Evolutionary conservation across 192 early-diverging fungal genomes (phyloP).

Genomic region (Linderina pennispora): DNA sequence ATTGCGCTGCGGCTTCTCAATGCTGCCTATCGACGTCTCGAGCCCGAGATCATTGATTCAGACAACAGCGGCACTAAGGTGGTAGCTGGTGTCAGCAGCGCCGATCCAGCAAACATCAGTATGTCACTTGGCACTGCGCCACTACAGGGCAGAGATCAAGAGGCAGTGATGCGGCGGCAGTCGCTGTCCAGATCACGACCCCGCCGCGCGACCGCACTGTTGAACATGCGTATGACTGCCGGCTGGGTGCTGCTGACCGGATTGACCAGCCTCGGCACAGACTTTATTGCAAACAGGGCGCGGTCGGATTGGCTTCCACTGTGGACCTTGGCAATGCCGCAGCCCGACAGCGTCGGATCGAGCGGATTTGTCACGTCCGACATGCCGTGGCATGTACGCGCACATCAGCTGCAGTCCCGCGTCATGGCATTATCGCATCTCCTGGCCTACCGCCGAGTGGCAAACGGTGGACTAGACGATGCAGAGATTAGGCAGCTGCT

Average conservation of each 20-base stretch:
- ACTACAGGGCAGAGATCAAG: neutral
- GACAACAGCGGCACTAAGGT: neutral
- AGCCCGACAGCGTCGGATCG: slow-evolving; percentile 1
- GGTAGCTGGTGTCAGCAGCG: neutral
- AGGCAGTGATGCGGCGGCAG: neutral
- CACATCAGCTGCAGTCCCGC: slow-evolving; percentile 18
- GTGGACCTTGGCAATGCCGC: slow-evolving; percentile 30
- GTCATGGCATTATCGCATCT: slow-evolving; percentile 20
- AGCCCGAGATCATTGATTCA: slow-evolving; percentile 8
- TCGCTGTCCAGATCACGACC: too few relatives aligned
- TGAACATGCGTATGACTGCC: slow-evolving; percentile 19
- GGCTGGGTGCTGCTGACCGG: slow-evolving; percentile 33
- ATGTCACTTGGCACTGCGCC: slow-evolving; percentile 1
- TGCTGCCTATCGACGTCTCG: slow-evolving; percentile 25
- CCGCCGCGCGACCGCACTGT: neutral
- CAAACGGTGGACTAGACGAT: neutral
- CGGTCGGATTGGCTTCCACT: slow-evolving; percentile 12
- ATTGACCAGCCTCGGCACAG: slow-evolving; percentile 5
- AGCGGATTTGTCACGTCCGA: slow-evolving; percentile 21
- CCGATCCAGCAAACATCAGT: slow-evolving; percentile 5
- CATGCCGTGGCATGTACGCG: slow-evolving; percentile 22
- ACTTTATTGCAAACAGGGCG: slow-evolving; percentile 2
- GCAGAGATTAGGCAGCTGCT: neutral
- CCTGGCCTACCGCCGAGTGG: slow-evolving; percentile 5
- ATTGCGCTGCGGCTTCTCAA: slow-evolving; percentile 72